Percentiles rank a stretch among this genome's conserved stretches.
phyloP scores from a whole-genome alignment of 352 stramenopile species.

The Phytophthora fragariae region DNA sequence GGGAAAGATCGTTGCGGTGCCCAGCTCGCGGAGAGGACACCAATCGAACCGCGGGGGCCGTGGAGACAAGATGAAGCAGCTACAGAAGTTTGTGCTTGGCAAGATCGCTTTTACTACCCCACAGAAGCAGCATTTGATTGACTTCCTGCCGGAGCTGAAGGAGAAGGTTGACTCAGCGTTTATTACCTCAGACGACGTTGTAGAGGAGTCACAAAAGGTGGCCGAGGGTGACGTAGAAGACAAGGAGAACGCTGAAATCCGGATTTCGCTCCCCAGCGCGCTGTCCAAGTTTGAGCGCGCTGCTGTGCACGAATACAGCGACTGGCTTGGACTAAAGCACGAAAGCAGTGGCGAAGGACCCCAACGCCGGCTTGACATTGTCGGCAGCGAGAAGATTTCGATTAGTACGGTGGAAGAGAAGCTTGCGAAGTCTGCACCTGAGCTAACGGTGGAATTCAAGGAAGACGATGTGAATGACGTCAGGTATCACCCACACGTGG shows the following conservation, averaged over 20 bases:
- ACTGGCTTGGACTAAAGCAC: constrained; percentile 65
- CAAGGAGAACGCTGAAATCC: constrained; percentile 39
- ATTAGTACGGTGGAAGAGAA: constrained; percentile 33
- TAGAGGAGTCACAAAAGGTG: constrained; percentile 21
- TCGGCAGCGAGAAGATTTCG: constrained; percentile 38
- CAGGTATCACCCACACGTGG: constrained; percentile 69
- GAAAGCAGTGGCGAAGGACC: constrained; percentile 55
- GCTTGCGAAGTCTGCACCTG: constrained; percentile 20
- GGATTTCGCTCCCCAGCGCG: constrained; percentile 49
- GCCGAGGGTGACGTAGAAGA: constrained; percentile 14
- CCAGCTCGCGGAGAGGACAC: constrained; percentile 40
- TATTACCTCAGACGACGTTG: constrained; percentile 26
- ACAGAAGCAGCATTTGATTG: constrained; percentile 56
- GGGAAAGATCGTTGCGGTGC: constrained; percentile 55
- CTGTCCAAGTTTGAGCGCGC: constrained; percentile 75
- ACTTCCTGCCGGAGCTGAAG: constrained; percentile 71
- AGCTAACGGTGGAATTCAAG: constrained; percentile 64
- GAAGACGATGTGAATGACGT: constrained; percentile 70
- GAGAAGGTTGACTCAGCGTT: constrained; percentile 64
- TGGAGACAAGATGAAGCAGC: constrained; percentile 41
- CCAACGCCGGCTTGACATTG: constrained; percentile 49
- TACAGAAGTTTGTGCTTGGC: constrained; percentile 47
- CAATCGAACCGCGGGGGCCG: constrained; percentile 38
- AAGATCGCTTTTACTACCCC: constrained; percentile 52
- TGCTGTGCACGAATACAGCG: constrained; percentile 71